phyloP scores from a whole-genome alignment of 768 basidiomycete genomes.

The Lentinula lateritia region DNA sequence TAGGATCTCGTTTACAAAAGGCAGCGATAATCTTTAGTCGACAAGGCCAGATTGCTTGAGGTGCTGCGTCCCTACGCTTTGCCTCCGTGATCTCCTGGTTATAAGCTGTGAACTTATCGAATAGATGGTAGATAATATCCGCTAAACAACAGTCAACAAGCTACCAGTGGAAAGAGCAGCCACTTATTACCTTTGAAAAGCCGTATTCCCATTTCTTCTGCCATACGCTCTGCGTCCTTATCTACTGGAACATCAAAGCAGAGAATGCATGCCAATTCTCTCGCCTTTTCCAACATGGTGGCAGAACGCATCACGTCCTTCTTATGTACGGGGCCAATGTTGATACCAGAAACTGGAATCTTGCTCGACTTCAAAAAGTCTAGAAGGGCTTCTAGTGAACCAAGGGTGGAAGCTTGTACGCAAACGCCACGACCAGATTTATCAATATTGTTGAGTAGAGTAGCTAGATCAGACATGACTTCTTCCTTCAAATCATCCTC shows the following conservation, averaged over 20 bases:
- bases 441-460: constrained; percentile 84
- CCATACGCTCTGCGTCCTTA: constrained; percentile 86
- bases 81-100: constrained; percentile 88
- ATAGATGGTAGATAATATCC: constrained; percentile 97
- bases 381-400: constrained; percentile 92
- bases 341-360: constrained; percentile 96
- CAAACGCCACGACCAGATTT: constrained; percentile 96
- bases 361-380: constrained; percentile 95
- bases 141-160: constrained; percentile 41
- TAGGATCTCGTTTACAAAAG: constrained; percentile 96
- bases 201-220: constrained; percentile 90
- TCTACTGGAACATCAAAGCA: constrained; percentile 96
- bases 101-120: constrained; percentile 94
- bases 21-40: constrained; percentile 88
- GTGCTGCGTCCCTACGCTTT: constrained; percentile 88
- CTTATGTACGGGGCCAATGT: constrained; percentile 96
- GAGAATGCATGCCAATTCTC: constrained; percentile 90
- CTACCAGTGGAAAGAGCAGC: neutral
- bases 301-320: constrained; percentile 90
- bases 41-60: constrained; percentile 96
- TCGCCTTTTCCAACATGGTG: constrained; percentile 93
- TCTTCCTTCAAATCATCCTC: constrained; percentile 93
- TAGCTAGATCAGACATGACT: constrained; percentile 93
- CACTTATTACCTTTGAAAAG: constrained; percentile 77
- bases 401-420: constrained; percentile 95